phyloP scores from a whole-genome alignment of 1,284 basidiomycete genomes.

The Marasmius sp. region DNA sequence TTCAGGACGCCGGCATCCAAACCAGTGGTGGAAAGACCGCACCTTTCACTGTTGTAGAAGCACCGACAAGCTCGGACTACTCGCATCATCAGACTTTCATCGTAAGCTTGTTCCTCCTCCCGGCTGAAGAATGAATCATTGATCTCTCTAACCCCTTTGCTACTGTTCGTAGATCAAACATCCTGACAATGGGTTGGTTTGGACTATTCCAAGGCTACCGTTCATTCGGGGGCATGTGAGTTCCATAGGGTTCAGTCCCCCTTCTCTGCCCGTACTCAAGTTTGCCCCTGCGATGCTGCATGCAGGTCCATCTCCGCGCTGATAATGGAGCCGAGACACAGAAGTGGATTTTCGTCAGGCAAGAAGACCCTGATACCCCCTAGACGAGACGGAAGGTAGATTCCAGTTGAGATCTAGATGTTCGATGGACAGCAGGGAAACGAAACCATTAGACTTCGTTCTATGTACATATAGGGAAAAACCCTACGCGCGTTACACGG shows the following conservation, averaged over 20 bases:
- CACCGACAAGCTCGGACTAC: not conserved
- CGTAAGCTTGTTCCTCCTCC: not conserved
- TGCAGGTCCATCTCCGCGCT: not conserved
- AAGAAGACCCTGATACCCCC: not conserved
- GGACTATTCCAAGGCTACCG: not conserved
- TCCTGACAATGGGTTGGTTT: not conserved
- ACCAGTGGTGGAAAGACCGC: not conserved
- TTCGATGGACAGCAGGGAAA: no score
- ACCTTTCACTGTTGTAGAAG: not conserved
- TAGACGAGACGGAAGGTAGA: not conserved
- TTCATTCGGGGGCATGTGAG: not conserved
- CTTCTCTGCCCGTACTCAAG: not conserved
- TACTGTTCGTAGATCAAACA: not conserved
- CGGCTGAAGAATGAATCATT: not conserved
- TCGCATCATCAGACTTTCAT: not conserved
- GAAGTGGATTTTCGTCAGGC: not conserved
- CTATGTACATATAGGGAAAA: no score
- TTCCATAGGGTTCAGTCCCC: not conserved
- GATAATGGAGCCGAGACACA: not conserved
- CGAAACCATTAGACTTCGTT: no score
- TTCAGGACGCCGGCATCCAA: not conserved
- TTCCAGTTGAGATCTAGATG: not conserved
- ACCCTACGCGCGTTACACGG: no score
- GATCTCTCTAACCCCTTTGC: not conserved
- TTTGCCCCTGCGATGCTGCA: not conserved